Conservation (phyloP, 1,139 yeast genomes). For the Lodderomyces pseudojiufengensis region DNA sequence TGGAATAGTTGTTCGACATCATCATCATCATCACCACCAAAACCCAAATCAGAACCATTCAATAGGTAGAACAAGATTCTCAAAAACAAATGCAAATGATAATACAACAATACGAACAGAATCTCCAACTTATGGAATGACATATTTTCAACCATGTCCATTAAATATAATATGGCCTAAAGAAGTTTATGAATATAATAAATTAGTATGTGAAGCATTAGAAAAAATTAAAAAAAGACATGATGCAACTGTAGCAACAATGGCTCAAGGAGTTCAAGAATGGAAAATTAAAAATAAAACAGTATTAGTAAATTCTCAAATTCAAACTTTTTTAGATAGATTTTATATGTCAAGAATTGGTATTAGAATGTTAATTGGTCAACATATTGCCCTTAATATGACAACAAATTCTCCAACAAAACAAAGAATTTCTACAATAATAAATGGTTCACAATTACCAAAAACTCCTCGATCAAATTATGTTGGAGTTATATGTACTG, state of each 20-base stretch:
- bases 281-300: constrained; percentile 65
- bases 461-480: constrained; percentile 52
- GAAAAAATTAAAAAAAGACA: constrained; percentile 76
- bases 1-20: constrained; percentile 45
- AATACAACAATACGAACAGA: constrained; percentile 16
- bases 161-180: constrained; percentile 59
- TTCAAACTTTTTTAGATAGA: constrained; percentile 75
- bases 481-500: constrained; percentile 83
- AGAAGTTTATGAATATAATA: constrained; percentile 72
- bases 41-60: neutral
- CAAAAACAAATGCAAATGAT: constrained; percentile 4
- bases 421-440: constrained; percentile 31
- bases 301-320: constrained; percentile 53
- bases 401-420: constrained; percentile 54
- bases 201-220: constrained; percentile 60
- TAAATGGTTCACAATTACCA: constrained; percentile 27
- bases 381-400: constrained; percentile 75
- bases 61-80: constrained; percentile 6
- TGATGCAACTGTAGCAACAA: constrained; percentile 90
- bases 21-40: constrained; percentile 15
- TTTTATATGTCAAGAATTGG: constrained; percentile 88
- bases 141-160: constrained; percentile 61
- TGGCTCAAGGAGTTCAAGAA: constrained; percentile 89
- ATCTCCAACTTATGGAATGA: constrained; percentile 47
- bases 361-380: constrained; percentile 85